phyloP scores from a whole-genome alignment of 768 basidiomycete genomes.

The Vararia minispora region DNA sequence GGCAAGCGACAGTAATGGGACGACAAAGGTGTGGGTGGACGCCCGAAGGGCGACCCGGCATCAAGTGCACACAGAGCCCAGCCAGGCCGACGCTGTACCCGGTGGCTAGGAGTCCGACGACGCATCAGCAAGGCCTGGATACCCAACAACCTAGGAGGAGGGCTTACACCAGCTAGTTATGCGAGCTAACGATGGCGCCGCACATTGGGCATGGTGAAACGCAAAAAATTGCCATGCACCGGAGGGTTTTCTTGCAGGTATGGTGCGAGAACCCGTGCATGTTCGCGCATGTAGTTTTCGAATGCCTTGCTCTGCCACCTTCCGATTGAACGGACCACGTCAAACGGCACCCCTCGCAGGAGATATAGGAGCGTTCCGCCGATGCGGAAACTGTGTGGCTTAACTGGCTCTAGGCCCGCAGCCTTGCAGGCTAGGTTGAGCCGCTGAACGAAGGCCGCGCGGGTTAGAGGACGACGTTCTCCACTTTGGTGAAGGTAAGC shows the following conservation, averaged over 20 bases:
- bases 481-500: constrained; percentile 13
- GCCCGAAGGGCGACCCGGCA: no score
- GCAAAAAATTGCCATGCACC: constrained; percentile 5
- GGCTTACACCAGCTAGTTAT: neutral
- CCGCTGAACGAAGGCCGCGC: constrained; percentile 14
- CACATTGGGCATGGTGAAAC: neutral
- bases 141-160: neutral
- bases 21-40: no score
- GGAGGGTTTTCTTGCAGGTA: constrained; percentile 19
- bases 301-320: constrained; percentile 27
- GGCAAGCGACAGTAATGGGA: no score
- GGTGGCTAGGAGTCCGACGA: neutral
- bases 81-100: no score
- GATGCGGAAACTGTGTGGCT: constrained; percentile 23
- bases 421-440: constrained; percentile 10
- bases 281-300: constrained; percentile 17
- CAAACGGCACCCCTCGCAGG: constrained; percentile 24
- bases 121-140: neutral
- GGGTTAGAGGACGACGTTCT: constrained; percentile 18
- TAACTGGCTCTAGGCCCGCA: constrained; percentile 9
- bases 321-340: constrained; percentile 26
- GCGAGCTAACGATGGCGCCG: no score
- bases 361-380: constrained; percentile 27
- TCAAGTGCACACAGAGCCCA: no score
- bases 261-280: constrained; percentile 20